Evolutionary conservation across 306 rosid genomes (phyloP).

Genomic region (Alnus rubra): DNA sequence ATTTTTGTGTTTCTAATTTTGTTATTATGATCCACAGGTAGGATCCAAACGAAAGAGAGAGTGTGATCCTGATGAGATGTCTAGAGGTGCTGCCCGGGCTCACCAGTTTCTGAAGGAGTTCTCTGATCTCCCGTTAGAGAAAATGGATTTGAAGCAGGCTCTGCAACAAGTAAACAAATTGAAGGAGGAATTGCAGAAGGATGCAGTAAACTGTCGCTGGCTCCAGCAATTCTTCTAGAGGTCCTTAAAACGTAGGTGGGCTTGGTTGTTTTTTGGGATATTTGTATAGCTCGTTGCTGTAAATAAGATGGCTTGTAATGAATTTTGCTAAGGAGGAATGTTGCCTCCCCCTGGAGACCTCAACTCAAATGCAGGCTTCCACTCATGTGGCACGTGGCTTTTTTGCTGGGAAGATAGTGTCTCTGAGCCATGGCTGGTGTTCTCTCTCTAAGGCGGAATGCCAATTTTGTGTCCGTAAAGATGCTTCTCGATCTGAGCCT

Average conservation of each 20-base stretch:
- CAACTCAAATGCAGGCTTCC: background rate
- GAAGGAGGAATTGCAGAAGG: slow-evolving; percentile 69
- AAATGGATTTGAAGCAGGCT: slow-evolving; percentile 70
- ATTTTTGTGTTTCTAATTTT: background rate
- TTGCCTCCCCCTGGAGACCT: background rate
- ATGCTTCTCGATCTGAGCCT: too few species aligned
- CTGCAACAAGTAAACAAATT: slow-evolving; percentile 57
- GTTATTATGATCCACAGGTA: slow-evolving; percentile 41
- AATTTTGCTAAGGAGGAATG: slow-evolving; percentile 12
- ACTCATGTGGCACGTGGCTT: slow-evolving; percentile 4
- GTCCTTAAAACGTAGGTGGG: slow-evolving; percentile 14
- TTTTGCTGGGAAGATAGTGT: background rate
- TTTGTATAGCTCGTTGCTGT: slow-evolving; percentile 33
- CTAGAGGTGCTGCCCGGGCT: slow-evolving; percentile 74
- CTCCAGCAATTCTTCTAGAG: slow-evolving; percentile 68
- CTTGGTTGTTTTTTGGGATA: slow-evolving; percentile 20
- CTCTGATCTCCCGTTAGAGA: slow-evolving; percentile 65
- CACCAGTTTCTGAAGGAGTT: slow-evolving; percentile 70
- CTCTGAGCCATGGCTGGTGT: background rate
- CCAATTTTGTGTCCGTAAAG: too few species aligned
- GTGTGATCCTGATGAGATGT: slow-evolving; percentile 56
- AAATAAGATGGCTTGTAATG: slow-evolving; percentile 22
- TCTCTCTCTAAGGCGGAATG: background rate
- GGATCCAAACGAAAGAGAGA: slow-evolving; percentile 79
- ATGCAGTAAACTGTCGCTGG: slow-evolving; percentile 68